phyloP scores from a whole-genome alignment of 2,329 filamentous ascomycete genomes.

The Claviceps capensis region DNA sequence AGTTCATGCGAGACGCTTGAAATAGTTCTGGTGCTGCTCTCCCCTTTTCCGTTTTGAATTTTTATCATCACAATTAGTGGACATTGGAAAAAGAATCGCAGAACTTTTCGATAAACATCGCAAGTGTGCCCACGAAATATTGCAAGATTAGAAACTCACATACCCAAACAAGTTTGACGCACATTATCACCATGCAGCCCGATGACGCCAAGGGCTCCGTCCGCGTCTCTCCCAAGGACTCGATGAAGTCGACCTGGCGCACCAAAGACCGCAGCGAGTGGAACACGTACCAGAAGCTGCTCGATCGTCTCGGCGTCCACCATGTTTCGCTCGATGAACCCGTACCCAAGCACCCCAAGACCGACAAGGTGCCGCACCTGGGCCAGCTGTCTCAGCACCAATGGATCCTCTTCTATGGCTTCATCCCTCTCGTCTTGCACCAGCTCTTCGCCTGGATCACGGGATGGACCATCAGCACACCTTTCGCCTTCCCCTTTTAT shows the following conservation, averaged over 20 bases:
- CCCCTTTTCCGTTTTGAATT: too few relatives aligned
- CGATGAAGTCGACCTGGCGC: slow-evolving; percentile 28
- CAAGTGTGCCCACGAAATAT: too few relatives aligned
- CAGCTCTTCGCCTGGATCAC: slow-evolving; percentile 19
- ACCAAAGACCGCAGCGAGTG: slow-evolving; percentile 14
- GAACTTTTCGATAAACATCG: too few relatives aligned
- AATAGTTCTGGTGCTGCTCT: too few relatives aligned
- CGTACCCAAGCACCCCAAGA: slow-evolving; percentile 25
- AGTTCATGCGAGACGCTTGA: too few relatives aligned
- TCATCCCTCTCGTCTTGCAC: slow-evolving; percentile 1
- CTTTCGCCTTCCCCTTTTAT: slow-evolving; percentile 23
- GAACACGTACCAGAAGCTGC: slow-evolving; percentile 18
- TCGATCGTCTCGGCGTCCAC: slow-evolving; percentile 18
- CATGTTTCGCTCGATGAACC: slow-evolving; percentile 15
- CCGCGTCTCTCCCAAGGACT: slow-evolving; percentile 15
- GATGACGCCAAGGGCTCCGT: too few relatives aligned
- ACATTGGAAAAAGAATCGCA: too few relatives aligned
- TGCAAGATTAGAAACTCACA: too few relatives aligned
- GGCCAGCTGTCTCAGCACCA: slow-evolving; percentile 19
- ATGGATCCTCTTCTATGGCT: slow-evolving; percentile 24
- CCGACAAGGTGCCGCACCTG: slow-evolving; percentile 20
- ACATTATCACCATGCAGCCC: too few relatives aligned
- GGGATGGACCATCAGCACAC: slow-evolving; percentile 13
- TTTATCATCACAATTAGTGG: too few relatives aligned
- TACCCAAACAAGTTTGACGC: too few relatives aligned